Conservation (phyloP, 345 rosid genomes). For the Alliaria petiolata region DNA sequence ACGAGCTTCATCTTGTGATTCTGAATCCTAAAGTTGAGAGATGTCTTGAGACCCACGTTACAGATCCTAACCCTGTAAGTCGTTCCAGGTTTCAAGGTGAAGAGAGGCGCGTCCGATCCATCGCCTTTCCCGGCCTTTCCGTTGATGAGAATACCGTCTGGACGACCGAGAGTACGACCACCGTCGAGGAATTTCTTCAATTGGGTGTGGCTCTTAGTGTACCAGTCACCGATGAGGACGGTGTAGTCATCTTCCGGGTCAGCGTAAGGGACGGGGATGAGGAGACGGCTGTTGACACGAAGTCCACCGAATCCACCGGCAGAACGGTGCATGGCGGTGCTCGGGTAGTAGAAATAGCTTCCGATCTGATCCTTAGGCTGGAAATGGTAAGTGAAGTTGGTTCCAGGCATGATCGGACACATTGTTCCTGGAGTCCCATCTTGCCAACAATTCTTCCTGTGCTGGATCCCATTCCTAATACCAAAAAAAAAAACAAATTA, state of each 20-base stretch:
- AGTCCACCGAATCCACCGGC: slow-evolving; percentile 75
- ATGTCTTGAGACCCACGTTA: slow-evolving; percentile 56
- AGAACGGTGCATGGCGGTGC: slow-evolving; percentile 44
- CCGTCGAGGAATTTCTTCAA: slow-evolving; percentile 42
- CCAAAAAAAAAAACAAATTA: background rate
- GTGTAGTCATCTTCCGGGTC: slow-evolving; percentile 67
- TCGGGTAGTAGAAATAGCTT: slow-evolving; percentile 63
- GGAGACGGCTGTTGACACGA: slow-evolving; percentile 58
- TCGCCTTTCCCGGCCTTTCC: slow-evolving; percentile 45
- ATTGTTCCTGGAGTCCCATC: slow-evolving; percentile 70
- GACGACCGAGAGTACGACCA: slow-evolving; percentile 53
- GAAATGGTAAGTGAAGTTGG: slow-evolving; percentile 73
- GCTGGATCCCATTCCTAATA: slow-evolving; percentile 68
- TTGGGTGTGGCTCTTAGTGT: slow-evolving; percentile 45
- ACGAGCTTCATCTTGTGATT: slow-evolving; percentile 61
- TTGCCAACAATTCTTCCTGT: slow-evolving; percentile 83
- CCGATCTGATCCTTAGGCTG: slow-evolving; percentile 94
- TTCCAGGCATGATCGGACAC: slow-evolving; percentile 69
- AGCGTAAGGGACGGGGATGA: slow-evolving; percentile 68
- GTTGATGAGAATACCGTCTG: slow-evolving; percentile 60
- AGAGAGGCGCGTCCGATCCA: slow-evolving; percentile 40
- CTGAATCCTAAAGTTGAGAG: slow-evolving; percentile 64
- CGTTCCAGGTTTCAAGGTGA: slow-evolving; percentile 56
- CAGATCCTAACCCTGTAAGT: slow-evolving; percentile 63
- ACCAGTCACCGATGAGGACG: slow-evolving; percentile 63